Evolutionary conservation across 2,329 filamentous ascomycete genomes (phyloP), one percentile per base, ranked within the genome.

Genomic region (Fusarium sp.): DNA sequence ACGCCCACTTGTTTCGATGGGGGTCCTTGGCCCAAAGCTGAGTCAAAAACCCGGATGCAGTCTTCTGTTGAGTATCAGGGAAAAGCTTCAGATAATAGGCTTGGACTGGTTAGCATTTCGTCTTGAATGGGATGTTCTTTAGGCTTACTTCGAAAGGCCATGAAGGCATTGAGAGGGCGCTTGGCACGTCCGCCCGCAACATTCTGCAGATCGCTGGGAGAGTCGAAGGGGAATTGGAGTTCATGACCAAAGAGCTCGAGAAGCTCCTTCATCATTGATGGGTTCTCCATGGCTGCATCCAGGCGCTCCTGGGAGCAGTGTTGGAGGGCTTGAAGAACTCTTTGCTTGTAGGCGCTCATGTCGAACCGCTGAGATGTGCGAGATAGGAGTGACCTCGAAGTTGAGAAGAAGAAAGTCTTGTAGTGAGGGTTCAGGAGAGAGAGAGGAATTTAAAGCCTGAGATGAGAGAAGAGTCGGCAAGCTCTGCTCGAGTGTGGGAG

Each of bases 1-100:
- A 78, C 49, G 80, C 80, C 85, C 85, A 88, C 69, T 85, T 82
- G 63, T 81, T 80, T 71, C 85, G 82, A 78, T 83, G 83, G 48
- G 79, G 80, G 67, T 88, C 86, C 38, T 79, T 77, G 51, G 81
- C 76, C 86, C 86, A 88, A 64, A 87, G 78, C 30, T 76, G 74
- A 24, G 80, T 83, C 63, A 88, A 76, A 65, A 83, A 79, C 16
- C 81, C 82, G 43, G 86, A 88, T 57, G 85, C 84, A 43, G 80
- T 79, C 78, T 87, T 87, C 78, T 88, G 87, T 40, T 82, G 82
- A 51, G 80, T 75, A 30, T 78, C 77, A 10, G 81, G 80, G 70
- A 87, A 85, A 12, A 84, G 76, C 11, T 77, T 73, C 30, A 83
- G 77, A 70, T 86, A 86, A 74, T 83, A 85, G 67, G 79, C 84